A percentile compares a stretch with the other conserved stretches of the same genome.
These are phyloP conservation scores for Cryomyces minteri DNA, from an alignment of 495 filamentous ascomycete genomes.

Conservation along the genomic window DNA sequence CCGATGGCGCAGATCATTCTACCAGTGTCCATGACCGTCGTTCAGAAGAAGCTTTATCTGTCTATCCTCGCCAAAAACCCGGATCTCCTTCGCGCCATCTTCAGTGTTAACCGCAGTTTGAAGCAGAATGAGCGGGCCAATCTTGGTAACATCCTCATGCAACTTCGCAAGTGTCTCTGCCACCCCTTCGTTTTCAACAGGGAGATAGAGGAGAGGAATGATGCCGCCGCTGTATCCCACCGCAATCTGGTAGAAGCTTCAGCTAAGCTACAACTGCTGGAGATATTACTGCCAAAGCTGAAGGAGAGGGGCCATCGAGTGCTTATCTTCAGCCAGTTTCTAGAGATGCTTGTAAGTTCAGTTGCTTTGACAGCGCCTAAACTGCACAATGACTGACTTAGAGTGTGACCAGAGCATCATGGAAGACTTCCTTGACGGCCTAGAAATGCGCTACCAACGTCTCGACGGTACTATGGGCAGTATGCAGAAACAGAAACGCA, in stretches of 20 bases:
- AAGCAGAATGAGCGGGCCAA: conserved; percentile 54
- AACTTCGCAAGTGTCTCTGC: conserved; percentile 84
- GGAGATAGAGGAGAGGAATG: conserved; percentile 65
- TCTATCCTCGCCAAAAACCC: conserved; percentile 82
- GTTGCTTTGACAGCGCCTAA: no score
- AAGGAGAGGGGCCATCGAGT: conserved; percentile 79
- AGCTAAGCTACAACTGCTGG: conserved; percentile 71
- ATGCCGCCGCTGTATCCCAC: conserved; percentile 33
- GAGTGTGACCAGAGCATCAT: conserved; percentile 37
- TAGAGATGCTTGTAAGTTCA: conserved; percentile 44
- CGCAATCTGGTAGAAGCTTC: conserved; percentile 81
- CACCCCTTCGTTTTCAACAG: conserved; percentile 89
- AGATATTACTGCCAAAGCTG: conserved; percentile 80
- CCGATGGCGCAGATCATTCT: conserved; percentile 89
- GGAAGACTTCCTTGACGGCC: conserved; percentile 69
- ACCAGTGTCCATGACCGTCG: conserved; percentile 74
- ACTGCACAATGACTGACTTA: neutral
- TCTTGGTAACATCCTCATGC: conserved; percentile 86
- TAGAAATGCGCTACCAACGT: conserved; percentile 53
- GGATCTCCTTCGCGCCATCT: conserved; percentile 72
- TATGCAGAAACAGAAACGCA: conserved; percentile 78
- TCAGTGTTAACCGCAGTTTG: conserved; percentile 35
- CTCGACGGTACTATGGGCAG: conserved; percentile 70
- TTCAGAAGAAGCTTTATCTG: conserved; percentile 90
- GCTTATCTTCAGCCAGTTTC: conserved; percentile 89